These are phyloP conservation scores for Podospora bellae-mahoneyi DNA, from an alignment of 495 filamentous ascomycete genomes.

Conservation along the genomic window DNA sequence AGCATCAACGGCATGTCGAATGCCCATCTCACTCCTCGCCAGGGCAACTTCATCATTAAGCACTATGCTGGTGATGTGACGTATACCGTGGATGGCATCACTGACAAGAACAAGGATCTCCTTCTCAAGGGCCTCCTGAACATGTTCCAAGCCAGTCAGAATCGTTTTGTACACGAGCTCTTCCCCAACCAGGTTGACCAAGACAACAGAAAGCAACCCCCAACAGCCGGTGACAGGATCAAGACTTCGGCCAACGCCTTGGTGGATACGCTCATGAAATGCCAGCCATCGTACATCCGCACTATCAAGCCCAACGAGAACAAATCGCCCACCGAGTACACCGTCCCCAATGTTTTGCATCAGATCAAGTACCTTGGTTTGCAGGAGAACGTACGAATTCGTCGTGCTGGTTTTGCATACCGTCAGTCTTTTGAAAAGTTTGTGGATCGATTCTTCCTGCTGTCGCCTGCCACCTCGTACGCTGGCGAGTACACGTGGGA, in stretches of 20 bases:
- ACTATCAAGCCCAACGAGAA: constrained; percentile 99
- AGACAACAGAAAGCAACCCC: constrained; percentile 90
- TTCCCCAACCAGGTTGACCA: constrained; percentile 95
- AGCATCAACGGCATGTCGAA: constrained; percentile 86
- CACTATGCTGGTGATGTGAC: constrained; percentile 98
- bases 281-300: constrained; percentile 92
- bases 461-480: constrained; percentile 92
- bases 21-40: constrained; percentile 84
- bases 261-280: constrained; percentile 94
- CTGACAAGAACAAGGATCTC: constrained; percentile 99
- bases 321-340: constrained; percentile 91
- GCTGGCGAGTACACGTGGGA: constrained; percentile 97
- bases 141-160: constrained; percentile 77
- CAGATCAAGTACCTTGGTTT: constrained; percentile 99
- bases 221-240: constrained; percentile 96
- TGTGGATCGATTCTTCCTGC: constrained; percentile 92
- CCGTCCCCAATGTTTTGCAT: constrained; percentile 85
- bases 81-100: constrained; percentile 95
- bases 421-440: constrained; percentile 98
- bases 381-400: constrained; percentile 97
- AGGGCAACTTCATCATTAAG: constrained; percentile 97
- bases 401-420: constrained; percentile 94
- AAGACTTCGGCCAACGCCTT: constrained; percentile 93
- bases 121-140: constrained; percentile 91
- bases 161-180: constrained; percentile 76